A percentile compares a stretch with the other conserved stretches of the same genome.
These are phyloP conservation scores for Mucuna pruriens DNA, from an alignment of 306 rosid species.

Conservation along the genomic window DNA sequence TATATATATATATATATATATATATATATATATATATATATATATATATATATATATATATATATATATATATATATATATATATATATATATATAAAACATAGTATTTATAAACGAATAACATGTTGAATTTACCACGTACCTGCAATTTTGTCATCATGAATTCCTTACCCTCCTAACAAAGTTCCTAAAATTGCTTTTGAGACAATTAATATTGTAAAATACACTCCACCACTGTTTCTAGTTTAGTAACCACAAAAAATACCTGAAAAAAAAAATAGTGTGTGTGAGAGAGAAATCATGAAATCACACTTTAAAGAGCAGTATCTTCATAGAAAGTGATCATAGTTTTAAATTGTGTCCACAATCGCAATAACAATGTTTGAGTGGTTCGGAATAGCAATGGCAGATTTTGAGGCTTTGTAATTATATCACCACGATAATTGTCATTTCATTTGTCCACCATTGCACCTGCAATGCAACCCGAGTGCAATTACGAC, in stretches of 20 bases:
- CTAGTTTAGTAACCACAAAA: slow-evolving; percentile 34
- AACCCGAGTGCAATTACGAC: no score
- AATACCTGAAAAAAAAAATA: no score
- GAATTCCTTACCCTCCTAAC: slow-evolving; percentile 43
- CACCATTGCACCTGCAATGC: no score
- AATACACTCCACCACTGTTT: slow-evolving; percentile 50
- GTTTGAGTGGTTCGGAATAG: no score
- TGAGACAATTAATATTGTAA: slow-evolving; percentile 51
- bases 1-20: background rate
- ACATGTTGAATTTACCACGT: slow-evolving; percentile 53
- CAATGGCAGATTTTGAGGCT: no score
- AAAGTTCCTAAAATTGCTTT: slow-evolving; percentile 47
- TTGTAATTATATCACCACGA: no score
- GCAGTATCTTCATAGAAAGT: no score
- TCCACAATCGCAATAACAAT: no score
- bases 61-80: background rate
- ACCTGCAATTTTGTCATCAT: slow-evolving; percentile 54
- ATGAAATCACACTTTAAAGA: background rate
- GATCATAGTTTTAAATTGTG: no score
- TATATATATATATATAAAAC: background rate
- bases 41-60: background rate
- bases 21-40: background rate
- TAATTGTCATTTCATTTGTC: no score
- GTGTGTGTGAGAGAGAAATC: background rate
- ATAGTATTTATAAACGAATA: background rate